Evolutionary conservation across 1,139 yeast species (phyloP), one percentile per base, ranked within the genome.

Genomic region (Hyphopichia fennica): DNA sequence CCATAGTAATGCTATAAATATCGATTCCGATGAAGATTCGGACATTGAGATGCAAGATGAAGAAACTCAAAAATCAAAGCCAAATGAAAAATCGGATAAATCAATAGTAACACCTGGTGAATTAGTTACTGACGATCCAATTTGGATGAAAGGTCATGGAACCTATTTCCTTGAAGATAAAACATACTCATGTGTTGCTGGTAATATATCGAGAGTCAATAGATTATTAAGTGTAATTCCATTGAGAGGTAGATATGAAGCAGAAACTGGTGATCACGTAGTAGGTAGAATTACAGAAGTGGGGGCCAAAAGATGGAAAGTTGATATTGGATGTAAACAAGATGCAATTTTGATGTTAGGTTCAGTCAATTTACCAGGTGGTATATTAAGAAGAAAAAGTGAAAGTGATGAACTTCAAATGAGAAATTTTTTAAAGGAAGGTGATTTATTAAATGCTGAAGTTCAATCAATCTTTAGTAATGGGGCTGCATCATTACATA

Each of bases 91-190:
- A 34, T 40, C 40, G 7, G 35, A 39, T 30, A 43, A 50, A 36
- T 51, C 54, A 39, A 68, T 74, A 17, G 96, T 93, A 15, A 89
- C 97, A 0, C 99, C 99, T 0, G 99, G 99, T n/a, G 98, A 95
- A 60, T 69, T 91, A 43, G 88, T 95, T 15, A 93, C 99, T 0
- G 95, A 87, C 54, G 99, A 95, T 57, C 90, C 96, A 7, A 79
- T 86, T 4, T 93, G 98, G 97, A 95, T 95, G 99, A 81, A 96
- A 61, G 99, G 99, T 28, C 99, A 95, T 61, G 99, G 99, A 2
- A 95, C 99, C 0, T 93, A 89, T 61, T 82, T 85, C 48, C 68
- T 84, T 34, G 79, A 79, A 29, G 81, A 79, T 44, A 72, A 77
- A 52, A 90, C 97, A 1, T 90, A 81, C 60, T 86, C 96, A 1